Base-by-base conservation (phyloP, 2,329 filamentous ascomycete genomes). In the Trichoderma atrobrunneum region DNA sequence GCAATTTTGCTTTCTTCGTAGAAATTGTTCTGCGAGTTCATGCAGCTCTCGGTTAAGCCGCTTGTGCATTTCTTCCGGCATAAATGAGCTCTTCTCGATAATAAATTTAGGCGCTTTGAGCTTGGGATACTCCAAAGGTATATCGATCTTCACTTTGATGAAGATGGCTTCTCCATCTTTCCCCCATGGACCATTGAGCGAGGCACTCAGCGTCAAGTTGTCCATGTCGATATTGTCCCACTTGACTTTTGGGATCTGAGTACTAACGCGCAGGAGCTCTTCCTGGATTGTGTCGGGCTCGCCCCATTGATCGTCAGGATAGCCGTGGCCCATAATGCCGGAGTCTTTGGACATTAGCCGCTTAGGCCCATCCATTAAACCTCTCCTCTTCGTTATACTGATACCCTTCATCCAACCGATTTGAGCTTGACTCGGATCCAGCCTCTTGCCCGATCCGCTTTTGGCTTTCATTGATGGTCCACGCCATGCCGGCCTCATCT, bases 321-420 rank as follows among this genome's bases (percentile, higher is more conserved):
- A 87, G 34, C 81, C 83, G 24, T 85, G 85, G 26, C 85, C 84
- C 71, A 88, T 86, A 73, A 88, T 81, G 8, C 81, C 80, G 74
- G 88, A 82, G 79, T 87, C 84, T 82, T 88, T 82, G 74, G 88
- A 84, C 77, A 85, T 80, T 77, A 87, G 79, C 79, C 87, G 82
- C 78, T 79, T 80, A 11, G 76, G 74, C 11, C 74, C 76, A 54
- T 84, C 83, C 14, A 81, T 76, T 2, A 82, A 82, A 1, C 82
- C 78, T 74, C 87, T 88, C 70, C 85, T 83, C 78, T 87, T 89
- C 63, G 85, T 89, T 83, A 91, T 89, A 36, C 87, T 90, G 72
- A 92, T 89, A 6, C 90, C 89, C 77, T 89, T 90, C 87, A 92
- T 91, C 90, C 90, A 92, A 16, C 87, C 88, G 70, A 92, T 89